Percentiles rank a stretch among this genome's conserved stretches.
Evolutionary conservation across 306 rosid genomes (phyloP).

Genomic region (Hippophae gyantsensis): DNA sequence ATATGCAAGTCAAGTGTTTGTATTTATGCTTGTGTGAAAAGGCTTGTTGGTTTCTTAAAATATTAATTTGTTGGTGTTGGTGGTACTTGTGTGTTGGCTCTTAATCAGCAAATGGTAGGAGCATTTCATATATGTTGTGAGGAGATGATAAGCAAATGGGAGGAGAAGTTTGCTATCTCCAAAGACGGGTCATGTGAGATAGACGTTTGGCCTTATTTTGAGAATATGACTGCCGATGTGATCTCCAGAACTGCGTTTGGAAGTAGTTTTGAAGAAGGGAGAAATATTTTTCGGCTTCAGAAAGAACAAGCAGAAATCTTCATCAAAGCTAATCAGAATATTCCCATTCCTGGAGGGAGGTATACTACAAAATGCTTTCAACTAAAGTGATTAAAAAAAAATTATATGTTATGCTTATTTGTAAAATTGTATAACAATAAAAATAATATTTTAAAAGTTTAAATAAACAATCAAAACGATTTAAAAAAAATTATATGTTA

Average conservation of each 20-base stretch:
- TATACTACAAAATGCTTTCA: background rate
- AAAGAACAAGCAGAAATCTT: conserved; percentile 9
- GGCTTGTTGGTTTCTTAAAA: background rate
- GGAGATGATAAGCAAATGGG: conserved; percentile 29
- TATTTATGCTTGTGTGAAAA: background rate
- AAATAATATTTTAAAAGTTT: no score
- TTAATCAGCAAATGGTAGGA: conserved; percentile 10
- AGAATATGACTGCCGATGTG: conserved; percentile 18
- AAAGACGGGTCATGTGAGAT: conserved; percentile 7
- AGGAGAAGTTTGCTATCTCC: background rate
- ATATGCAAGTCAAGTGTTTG: background rate
- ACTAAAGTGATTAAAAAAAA: no score
- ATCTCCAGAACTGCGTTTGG: conserved; percentile 43
- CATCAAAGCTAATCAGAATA: background rate
- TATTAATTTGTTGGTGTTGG: background rate
- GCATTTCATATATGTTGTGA: conserved; percentile 18
- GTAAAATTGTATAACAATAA: no score
- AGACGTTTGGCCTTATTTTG: conserved; percentile 31
- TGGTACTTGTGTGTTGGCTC: background rate
- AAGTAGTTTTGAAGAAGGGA: conserved; percentile 34
- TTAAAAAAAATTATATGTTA: no score
- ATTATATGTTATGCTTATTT: no score
- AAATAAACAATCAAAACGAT: no score
- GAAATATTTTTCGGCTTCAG: conserved; percentile 21
- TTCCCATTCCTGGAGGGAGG: conserved; percentile 39